Conservation (phyloP, 2,329 filamentous ascomycete genomes). For the Xylaria sp. region DNA sequence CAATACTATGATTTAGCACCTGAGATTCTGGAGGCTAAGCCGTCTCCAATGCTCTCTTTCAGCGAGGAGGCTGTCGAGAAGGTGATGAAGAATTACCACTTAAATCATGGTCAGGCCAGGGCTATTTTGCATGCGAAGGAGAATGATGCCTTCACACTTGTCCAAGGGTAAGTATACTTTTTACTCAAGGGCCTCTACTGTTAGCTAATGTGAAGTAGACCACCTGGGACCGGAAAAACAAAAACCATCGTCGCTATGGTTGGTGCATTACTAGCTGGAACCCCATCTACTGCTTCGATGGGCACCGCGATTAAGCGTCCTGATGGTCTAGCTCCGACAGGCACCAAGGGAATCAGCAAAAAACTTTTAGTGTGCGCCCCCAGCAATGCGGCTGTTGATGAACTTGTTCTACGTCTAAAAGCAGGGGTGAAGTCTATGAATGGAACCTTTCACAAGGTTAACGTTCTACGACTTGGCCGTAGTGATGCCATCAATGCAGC, state of each 20-base stretch:
- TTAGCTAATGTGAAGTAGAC: slow-evolving; percentile 61
- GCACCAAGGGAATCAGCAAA: slow-evolving; percentile 63
- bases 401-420: slow-evolving; percentile 92
- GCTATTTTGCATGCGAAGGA: slow-evolving; percentile 92
- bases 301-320: slow-evolving; percentile 59
- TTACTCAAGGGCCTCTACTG: not conserved
- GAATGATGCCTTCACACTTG: slow-evolving; percentile 96
- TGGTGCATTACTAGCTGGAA: slow-evolving; percentile 78
- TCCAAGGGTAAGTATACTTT: slow-evolving; percentile 76
- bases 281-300: slow-evolving; percentile 53
- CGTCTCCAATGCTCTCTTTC: slow-evolving; percentile 87
- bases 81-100: slow-evolving; percentile 78
- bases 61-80: slow-evolving; percentile 75
- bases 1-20: slow-evolving; percentile 97
- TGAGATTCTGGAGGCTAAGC: slow-evolving; percentile 88
- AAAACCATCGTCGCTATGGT: slow-evolving; percentile 98
- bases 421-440: slow-evolving; percentile 81
- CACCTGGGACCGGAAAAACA: slow-evolving; percentile 96
- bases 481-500: slow-evolving; percentile 91
- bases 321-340: slow-evolving; percentile 48
- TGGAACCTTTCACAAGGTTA: slow-evolving; percentile 79
- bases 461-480: slow-evolving; percentile 88
- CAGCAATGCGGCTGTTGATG: slow-evolving; percentile 97
- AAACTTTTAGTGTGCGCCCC: slow-evolving; percentile 97
- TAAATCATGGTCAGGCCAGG: slow-evolving; percentile 90